Evolutionary conservation across 768 basidiomycete species (phyloP), one percentile per base, ranked within the genome.

Genomic region (Mycena rebaudengoi): DNA sequence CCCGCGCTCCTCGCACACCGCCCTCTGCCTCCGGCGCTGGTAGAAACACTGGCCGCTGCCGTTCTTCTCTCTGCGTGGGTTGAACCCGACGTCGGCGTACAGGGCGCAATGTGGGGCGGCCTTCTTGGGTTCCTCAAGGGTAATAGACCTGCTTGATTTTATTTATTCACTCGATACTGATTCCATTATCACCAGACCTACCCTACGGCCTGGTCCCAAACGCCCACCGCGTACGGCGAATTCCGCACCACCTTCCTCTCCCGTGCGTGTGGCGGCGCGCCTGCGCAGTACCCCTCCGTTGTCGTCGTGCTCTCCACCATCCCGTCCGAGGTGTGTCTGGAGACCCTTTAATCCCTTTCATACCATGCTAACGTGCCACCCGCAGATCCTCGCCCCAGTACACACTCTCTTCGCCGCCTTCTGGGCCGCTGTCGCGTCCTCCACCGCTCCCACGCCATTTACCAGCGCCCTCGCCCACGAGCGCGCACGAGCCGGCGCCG

Each of bases 261-360:
- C 57, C 77, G 86, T 1, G 94, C 90, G 12, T 98, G 95, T 73
- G 85, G 87, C n/a, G 91, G 91, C 1, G 86, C 90, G 5, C 91
- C 95, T 0, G 73, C 91, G 66, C 92, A 91, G 3, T 99, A 98
- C 74, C 95, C 94, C 0, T 83, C 89, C 2, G 82, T 97, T 26
- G 78, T 98, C 18, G 81, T 98, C 25, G 82, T 96, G 25, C 73
- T 98, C 14, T 92, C 94, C 2, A 95, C 94, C 0, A 85, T 98
- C 13, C 92, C 95, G 0, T 74, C 82, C 18, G 66, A 60, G 51
- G 66, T 64, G 46, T 3, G 57, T 51, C 11, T 18, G 14, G 32
- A 60, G 16, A 26, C 40, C 13, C 13, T 30, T 35, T 14, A 2
- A 37, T 28, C 14, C 29, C 16, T 32, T n/a, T 13, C 30, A 8